phyloP scores from a whole-genome alignment of 2,329 filamentous ascomycete species.

The Cylindrodendrum hubeiense region DNA sequence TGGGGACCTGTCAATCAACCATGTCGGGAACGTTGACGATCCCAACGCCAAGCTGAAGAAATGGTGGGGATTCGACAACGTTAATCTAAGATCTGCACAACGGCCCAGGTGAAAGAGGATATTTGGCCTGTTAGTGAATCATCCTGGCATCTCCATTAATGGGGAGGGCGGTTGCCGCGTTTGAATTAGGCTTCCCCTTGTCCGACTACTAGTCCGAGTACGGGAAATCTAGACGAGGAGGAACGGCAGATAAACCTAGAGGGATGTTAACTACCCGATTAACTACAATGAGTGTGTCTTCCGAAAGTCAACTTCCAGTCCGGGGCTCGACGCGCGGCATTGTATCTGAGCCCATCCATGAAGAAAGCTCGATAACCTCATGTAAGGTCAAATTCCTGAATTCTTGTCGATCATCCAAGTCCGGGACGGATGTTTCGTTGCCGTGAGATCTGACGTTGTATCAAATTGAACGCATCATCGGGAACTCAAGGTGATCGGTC shows the following conservation, averaged over 20 bases:
- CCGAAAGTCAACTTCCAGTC: not conserved
- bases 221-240: not conserved
- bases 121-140: not conserved
- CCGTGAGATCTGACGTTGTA: not conserved
- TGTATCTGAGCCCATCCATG: not conserved
- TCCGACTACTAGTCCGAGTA: conserved; percentile 3
- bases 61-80: no score
- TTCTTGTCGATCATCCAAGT: not conserved
- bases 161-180: not conserved
- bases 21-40: no score
- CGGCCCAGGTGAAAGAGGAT: no score
- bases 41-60: no score
- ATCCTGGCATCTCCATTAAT: not conserved
- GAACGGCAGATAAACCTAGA: conserved; percentile 28
- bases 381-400: not conserved
- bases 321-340: not conserved
- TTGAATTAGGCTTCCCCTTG: not conserved
- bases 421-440: not conserved
- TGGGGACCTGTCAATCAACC: no score
- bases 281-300: not conserved
- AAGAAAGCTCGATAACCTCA: not conserved
- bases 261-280: not conserved
- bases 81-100: no score
- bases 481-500: not conserved
- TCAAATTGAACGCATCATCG: not conserved